A percentile compares a stretch with the other conserved stretches of the same genome.
These are phyloP conservation scores for Naumovozyma dairenensis DNA, from an alignment of 805 yeast genomes.

Conservation along the genomic window DNA sequence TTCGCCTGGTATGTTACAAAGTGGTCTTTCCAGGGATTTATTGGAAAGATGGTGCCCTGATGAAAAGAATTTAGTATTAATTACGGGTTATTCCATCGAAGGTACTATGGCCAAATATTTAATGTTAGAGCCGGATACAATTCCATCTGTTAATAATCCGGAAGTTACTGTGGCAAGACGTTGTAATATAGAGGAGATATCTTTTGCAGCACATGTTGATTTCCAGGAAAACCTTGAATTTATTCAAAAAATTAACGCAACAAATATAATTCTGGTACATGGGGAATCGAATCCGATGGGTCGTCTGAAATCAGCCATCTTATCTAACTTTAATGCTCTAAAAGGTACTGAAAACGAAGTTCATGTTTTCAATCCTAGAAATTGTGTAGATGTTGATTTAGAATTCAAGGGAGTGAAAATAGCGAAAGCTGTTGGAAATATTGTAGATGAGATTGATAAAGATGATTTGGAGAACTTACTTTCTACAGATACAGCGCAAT, in stretches of 20 bases:
- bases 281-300: slow-evolving; percentile 99
- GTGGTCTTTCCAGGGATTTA: slow-evolving; percentile 85
- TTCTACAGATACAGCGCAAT: background rate
- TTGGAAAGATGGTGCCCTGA: slow-evolving; percentile 98
- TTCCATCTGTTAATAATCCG: slow-evolving; percentile 73
- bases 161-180: slow-evolving; percentile 82
- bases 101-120: slow-evolving; percentile 95
- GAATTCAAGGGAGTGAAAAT: slow-evolving; percentile 75
- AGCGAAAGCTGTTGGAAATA: slow-evolving; percentile 63
- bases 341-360: slow-evolving; percentile 86
- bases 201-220: slow-evolving; percentile 99
- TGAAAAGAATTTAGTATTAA: slow-evolving; percentile 71
- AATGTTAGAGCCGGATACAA: slow-evolving; percentile 81
- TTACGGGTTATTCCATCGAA: slow-evolving; percentile 97
- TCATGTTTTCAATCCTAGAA: slow-evolving; percentile 83
- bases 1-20: slow-evolving; percentile 96
- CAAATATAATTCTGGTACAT: slow-evolving; percentile 81
- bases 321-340: slow-evolving; percentile 72
- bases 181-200: slow-evolving; percentile 79
- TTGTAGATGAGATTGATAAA: slow-evolving; percentile 38
- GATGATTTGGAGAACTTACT: slow-evolving; percentile 23
- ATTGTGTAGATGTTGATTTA: slow-evolving; percentile 69
- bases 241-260: slow-evolving; percentile 79
- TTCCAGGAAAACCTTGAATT: slow-evolving; percentile 87
- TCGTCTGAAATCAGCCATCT: slow-evolving; percentile 80